Percentiles rank a stretch among this genome's conserved stretches.
These are phyloP conservation scores for Striga hermonthica DNA, from an alignment of 305 asterid species.

Conservation along the genomic window DNA sequence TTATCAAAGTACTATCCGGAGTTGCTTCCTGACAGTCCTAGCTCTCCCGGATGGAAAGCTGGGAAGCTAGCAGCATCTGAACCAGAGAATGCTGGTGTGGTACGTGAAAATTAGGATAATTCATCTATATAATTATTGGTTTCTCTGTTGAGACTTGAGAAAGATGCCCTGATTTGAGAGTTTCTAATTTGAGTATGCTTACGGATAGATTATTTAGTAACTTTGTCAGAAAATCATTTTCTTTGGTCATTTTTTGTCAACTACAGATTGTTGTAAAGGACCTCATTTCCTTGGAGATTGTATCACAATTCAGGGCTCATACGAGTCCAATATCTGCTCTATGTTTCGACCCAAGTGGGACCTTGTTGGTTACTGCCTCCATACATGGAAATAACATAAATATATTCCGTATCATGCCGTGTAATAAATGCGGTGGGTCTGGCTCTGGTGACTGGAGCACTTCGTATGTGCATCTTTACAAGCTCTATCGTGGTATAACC, in stretches of 20 bases:
- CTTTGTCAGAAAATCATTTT: conserved; percentile 2
- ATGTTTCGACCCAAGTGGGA: conserved; percentile 73
- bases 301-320: conserved; percentile 77
- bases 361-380: conserved; percentile 75
- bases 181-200: conserved; percentile 1
- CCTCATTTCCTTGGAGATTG: conserved; percentile 51
- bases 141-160: background rate
- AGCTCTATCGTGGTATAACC: conserved; percentile 91
- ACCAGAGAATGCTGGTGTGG: conserved; percentile 87
- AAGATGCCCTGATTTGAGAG: conserved; percentile 1
- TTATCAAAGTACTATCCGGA: conserved; percentile 78
- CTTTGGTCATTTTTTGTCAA: conserved; percentile 24
- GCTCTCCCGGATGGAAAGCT: conserved; percentile 75
- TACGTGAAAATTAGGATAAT: conserved; percentile 36
- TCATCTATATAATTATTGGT: conserved; percentile 1
- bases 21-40: conserved; percentile 69
- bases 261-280: conserved; percentile 68
- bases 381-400: conserved; percentile 67
- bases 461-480: conserved; percentile 87
- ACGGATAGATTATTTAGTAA: background rate
- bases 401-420: conserved; percentile 62
- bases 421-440: conserved; percentile 43
- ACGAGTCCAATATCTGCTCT: conserved; percentile 70
- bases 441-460: conserved; percentile 69
- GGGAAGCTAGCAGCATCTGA: conserved; percentile 71